These are phyloP conservation scores for Pilaira anomala DNA, from an alignment of 192 early-diverging fungal genomes.

Conservation along the genomic window DNA sequence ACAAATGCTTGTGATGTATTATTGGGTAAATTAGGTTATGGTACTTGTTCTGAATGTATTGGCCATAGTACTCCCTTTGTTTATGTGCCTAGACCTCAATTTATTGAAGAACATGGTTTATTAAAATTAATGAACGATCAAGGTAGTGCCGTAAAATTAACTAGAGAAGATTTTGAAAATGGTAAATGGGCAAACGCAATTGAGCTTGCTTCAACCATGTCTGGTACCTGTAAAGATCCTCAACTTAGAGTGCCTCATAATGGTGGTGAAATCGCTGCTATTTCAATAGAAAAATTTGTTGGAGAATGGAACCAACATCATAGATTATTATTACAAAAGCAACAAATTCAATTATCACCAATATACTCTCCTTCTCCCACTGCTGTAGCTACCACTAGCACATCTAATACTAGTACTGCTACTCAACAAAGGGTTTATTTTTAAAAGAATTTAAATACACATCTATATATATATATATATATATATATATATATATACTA, in stretches of 20 bases:
- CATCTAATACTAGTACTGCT: too few relatives aligned
- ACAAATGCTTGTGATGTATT: constrained; percentile 57
- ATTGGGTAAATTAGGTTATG: constrained; percentile 63
- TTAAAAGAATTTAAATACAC: not conserved
- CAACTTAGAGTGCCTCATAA: constrained; percentile 34
- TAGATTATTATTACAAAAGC: not conserved
- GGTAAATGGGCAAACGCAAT: constrained; percentile 53
- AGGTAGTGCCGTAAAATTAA: constrained; percentile 52
- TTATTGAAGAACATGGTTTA: constrained; percentile 57
- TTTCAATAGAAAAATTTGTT: constrained; percentile 33
- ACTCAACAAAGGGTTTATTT: too few relatives aligned
- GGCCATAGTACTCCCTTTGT: constrained; percentile 55
- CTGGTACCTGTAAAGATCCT: constrained; percentile 27
- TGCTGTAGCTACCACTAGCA: too few relatives aligned
- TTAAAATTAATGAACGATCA: constrained; percentile 53
- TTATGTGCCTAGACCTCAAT: constrained; percentile 59
- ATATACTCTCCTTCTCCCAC: not conserved
- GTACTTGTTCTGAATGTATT: constrained; percentile 62
- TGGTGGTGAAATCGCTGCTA: constrained; percentile 43
- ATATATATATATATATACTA: constrained; percentile 1
- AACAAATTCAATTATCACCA: not conserved
- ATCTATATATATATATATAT: not conserved
- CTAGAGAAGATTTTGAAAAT: constrained; percentile 52
- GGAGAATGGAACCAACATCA: constrained; percentile 28
- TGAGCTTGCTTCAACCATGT: constrained; percentile 31